Conservation (phyloP, 768 basidiomycete species). For the Lactarius quietus region DNA sequence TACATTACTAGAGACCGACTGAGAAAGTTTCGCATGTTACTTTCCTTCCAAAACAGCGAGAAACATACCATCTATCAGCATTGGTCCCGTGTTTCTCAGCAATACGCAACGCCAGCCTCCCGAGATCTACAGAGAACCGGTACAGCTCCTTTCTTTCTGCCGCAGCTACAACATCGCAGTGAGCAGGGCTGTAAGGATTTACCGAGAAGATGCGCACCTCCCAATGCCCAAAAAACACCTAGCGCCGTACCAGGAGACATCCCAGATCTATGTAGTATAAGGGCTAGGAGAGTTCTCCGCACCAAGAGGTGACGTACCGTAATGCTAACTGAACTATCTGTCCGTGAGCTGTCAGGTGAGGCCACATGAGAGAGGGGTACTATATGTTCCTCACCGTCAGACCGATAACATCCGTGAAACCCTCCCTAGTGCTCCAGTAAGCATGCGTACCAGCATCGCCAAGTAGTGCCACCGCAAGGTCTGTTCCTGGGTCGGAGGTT, state of each 20-base stretch:
- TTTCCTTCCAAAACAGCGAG: background rate
- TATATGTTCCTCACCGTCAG: slow-evolving; percentile 44
- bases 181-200: background rate
- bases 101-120: slow-evolving; percentile 62
- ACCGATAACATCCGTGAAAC: slow-evolving; percentile 60
- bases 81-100: slow-evolving; percentile 61
- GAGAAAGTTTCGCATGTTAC: slow-evolving; percentile 15
- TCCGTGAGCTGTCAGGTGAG: slow-evolving; percentile 1
- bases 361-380: background rate
- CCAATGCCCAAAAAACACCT: slow-evolving; percentile 71
- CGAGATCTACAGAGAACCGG: slow-evolving; percentile 64
- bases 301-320: slow-evolving; percentile 38
- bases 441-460: slow-evolving; percentile 72
- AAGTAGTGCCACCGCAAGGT: slow-evolving; percentile 60
- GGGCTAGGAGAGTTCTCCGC: background rate
- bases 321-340: slow-evolving; percentile 65
- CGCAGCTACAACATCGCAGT: slow-evolving; percentile 38
- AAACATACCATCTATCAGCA: slow-evolving; percentile 60
- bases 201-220: slow-evolving; percentile 40
- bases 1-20: slow-evolving; percentile 63
- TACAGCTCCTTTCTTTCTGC: slow-evolving; percentile 62
- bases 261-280: slow-evolving; percentile 44
- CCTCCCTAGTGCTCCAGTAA: slow-evolving; percentile 60
- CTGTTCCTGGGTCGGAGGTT: slow-evolving; percentile 54
- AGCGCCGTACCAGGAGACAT: slow-evolving; percentile 66